Base-by-base conservation (phyloP, 2,329 filamentous ascomycete genomes). In the Claviceps paspali region DNA sequence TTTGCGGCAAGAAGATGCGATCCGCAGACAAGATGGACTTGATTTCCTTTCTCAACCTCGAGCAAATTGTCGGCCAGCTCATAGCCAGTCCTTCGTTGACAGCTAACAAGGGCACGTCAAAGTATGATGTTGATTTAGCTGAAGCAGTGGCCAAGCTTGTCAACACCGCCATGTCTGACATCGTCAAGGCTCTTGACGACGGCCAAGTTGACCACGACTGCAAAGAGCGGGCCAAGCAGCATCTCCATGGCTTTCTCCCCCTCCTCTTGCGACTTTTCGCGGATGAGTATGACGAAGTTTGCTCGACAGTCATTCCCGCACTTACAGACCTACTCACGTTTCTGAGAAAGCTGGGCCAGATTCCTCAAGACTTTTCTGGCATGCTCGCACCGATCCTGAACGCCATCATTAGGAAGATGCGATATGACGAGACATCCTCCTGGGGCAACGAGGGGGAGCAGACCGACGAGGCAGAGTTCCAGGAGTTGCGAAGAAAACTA, bases 1-100 rank as follows among this genome's bases (percentile, higher is more conserved):
- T 94, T 47, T 83, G 93, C 40, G 82, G 79, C 56, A 98, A 98
- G 70, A 96, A 96, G 67, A 98, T 98, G 91, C 85, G 84, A 50
- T 70, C 86, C 2, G 68, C 74, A 27, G 88, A 96, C 63, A 98
- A 98, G 69, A 80, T 93, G 49, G 81, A 92, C 50, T 78, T 98
- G 68, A 92, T 98, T 47, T 66, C 76, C 18, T 94, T 94, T 57
- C 71, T 98, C 45, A 93, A 91, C 55, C 69, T 98, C 28, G 76
- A 79, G 43, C 77, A 81, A 35, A 85, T 98, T 47, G 79, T 96
- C 36, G 73, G 78, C 26, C 83, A 93, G 60, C 77, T 98, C 38
- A 77, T 94, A 45, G 73, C 74, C 44, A 94, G 84, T 54, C 81
- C 86, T 21, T 77, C 84, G 3, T 64, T 98, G 40, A 72, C 76